Evolutionary conservation across 495 filamentous ascomycete genomes (phyloP), one percentile per base, ranked within the genome.

Genomic region (Hypoxylon fuscum): DNA sequence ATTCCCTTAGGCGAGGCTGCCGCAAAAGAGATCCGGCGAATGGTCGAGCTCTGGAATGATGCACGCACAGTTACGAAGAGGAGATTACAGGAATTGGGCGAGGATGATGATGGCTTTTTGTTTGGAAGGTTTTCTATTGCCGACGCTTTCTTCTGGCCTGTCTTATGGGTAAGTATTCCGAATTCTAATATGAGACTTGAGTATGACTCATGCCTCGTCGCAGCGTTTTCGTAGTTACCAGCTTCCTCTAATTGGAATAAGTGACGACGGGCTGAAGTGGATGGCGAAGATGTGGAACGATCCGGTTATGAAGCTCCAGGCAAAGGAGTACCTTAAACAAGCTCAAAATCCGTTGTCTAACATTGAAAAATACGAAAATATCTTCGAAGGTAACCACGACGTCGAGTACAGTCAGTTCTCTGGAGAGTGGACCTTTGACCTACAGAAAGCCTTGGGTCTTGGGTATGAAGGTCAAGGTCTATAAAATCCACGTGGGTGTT

Each of bases 281-380:
- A 79, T 79, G 69, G 69, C 60, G 29, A 79, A 64, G 20, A 81
- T 82, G 76, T 81, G 80, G 80, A 77, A 72, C 55, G 75, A 80
- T 60, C 76, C 79, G 0, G 41, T 40, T 7, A 68, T 81, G 17
- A 69, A 66, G 52, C 43, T 37, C 1, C 43, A 81, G 46, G 63
- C 31, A 1, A 63, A 68, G 21, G 69, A 69, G 11, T 81, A 78
- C 45, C 74, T 74, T 46, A 62, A 57, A 21, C 79, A 81, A 49
- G 74, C 73, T 0, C 59, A 76, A 44, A 57, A 73, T 27, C 77
- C 78, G 15, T 62, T 75, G 59, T 75, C 73, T 12, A 50, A 42
- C 4, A 66, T 81, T 29, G 71, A 46, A 12, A 62, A 72, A 15
- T 80, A 80, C 51, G 78, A 80, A 53, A 66, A 80, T 42, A 68